Conservation (phyloP, 257 asterid genomes). For the Verbena officinalis region DNA sequence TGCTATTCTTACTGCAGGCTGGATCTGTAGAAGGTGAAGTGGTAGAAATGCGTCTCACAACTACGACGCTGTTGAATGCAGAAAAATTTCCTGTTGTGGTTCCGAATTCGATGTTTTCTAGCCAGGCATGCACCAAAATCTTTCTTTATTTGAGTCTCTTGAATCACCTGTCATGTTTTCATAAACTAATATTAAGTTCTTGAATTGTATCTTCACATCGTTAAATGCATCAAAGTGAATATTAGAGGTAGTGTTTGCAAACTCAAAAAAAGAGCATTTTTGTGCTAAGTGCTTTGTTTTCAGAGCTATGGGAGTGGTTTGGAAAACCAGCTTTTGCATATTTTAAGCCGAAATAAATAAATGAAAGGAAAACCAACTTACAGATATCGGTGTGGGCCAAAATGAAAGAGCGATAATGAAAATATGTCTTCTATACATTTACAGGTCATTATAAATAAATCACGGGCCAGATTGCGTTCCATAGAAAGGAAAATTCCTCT, state of each 20-base stretch:
- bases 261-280: too few species aligned
- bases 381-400: conserved; percentile 2
- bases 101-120: conserved; percentile 89
- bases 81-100: conserved; percentile 87
- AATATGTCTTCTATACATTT: conserved; percentile 25
- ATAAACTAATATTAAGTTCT: not conserved
- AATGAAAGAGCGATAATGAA: conserved; percentile 7
- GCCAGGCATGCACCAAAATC: conserved; percentile 65
- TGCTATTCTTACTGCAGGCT: conserved; percentile 74
- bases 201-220: conserved; percentile 18
- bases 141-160: not conserved
- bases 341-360: too few species aligned
- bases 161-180: conserved; percentile 7
- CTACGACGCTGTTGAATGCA: conserved; percentile 80
- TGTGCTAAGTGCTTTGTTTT: too few species aligned
- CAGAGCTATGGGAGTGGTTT: too few species aligned
- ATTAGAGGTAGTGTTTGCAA: conserved; percentile 8
- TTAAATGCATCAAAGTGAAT: not conserved
- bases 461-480: conserved; percentile 80
- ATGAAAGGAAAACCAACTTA: too few species aligned
- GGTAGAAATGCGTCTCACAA: conserved; percentile 84
- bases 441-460: conserved; percentile 89
- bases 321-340: too few species aligned
- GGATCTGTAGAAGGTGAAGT: conserved; percentile 98
- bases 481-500: conserved; percentile 59